These are phyloP conservation scores for Sporothrix luriei DNA, from an alignment of 2,329 filamentous ascomycete genomes.

Conservation along the genomic window DNA sequence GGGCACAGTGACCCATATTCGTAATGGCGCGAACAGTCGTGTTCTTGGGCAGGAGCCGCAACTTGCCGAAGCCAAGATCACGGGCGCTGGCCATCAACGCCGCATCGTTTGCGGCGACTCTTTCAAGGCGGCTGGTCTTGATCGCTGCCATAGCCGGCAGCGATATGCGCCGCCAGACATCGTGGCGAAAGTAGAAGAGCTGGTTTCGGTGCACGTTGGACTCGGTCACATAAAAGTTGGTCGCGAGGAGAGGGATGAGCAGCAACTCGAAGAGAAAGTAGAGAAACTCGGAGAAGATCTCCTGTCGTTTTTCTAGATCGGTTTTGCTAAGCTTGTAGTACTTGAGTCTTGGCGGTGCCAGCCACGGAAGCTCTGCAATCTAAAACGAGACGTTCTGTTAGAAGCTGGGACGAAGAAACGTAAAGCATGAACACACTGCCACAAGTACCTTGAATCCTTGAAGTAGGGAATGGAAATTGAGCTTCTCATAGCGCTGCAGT, in stretches of 20 bases:
- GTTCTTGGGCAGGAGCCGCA: slow-evolving; percentile 82
- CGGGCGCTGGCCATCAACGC: slow-evolving; percentile 61
- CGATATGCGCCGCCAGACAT: slow-evolving; percentile 78
- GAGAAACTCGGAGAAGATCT: slow-evolving; percentile 80
- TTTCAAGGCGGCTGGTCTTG: slow-evolving; percentile 75
- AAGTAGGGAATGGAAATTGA: slow-evolving; percentile 75
- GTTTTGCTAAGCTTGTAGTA: slow-evolving; percentile 65
- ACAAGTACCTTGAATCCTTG: slow-evolving; percentile 71
- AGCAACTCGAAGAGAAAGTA: slow-evolving; percentile 95
- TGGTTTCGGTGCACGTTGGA: slow-evolving; percentile 77
- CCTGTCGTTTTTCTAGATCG: slow-evolving; percentile 73
- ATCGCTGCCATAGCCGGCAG: slow-evolving; percentile 71
- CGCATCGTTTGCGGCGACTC: slow-evolving; percentile 64
- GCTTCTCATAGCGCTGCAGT: slow-evolving; percentile 76
- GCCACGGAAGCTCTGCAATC: slow-evolving; percentile 73
- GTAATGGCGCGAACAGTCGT: slow-evolving; percentile 78
- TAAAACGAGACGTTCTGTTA: slow-evolving; percentile 42
- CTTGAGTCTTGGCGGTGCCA: slow-evolving; percentile 57
- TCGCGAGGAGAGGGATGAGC: slow-evolving; percentile 80
- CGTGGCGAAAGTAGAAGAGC: slow-evolving; percentile 92
- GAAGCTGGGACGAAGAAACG: not conserved
- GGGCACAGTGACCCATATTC: slow-evolving; percentile 72
- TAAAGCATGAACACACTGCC: not conserved
- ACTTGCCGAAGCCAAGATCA: slow-evolving; percentile 72
- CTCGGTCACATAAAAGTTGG: slow-evolving; percentile 94